These are phyloP conservation scores for Mitragyna speciosa DNA, from an alignment of 257 asterid species.

Conservation along the genomic window DNA sequence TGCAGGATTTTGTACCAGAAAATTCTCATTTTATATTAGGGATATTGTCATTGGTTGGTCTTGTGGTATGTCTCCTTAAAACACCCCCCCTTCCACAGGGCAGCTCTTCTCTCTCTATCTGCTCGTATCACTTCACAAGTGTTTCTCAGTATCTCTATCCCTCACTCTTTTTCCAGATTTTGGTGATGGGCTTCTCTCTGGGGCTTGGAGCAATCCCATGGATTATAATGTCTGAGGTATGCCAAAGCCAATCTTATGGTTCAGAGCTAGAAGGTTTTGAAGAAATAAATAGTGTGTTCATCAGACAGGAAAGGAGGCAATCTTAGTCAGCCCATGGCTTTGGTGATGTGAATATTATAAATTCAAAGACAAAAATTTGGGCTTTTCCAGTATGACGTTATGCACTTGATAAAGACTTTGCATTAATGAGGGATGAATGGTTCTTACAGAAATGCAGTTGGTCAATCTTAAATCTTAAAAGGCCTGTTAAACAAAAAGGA, in stretches of 20 bases:
- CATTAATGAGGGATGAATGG: background rate
- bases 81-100: background rate
- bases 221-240: slow-evolving; percentile 94
- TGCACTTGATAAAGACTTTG: background rate
- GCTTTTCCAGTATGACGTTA: background rate
- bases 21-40: slow-evolving; percentile 38
- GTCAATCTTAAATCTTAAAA: background rate
- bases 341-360: background rate
- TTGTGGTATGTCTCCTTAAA: slow-evolving; percentile 52
- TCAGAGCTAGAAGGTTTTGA: background rate
- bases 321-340: background rate
- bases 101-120: background rate
- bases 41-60: slow-evolving; percentile 58
- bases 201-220: slow-evolving; percentile 91
- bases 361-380: background rate
- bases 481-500: background rate
- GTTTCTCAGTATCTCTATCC: slow-evolving; percentile 16
- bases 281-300: background rate
- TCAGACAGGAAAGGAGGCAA: background rate
- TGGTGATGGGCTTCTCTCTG: slow-evolving; percentile 75
- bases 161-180: slow-evolving; percentile 39
- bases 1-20: slow-evolving; percentile 57
- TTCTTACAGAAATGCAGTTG: background rate
- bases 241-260: background rate
- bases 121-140: background rate